Evolutionary conservation across 257 asterid genomes (phyloP), one percentile per base, ranked within the genome.

Genomic region (Paulownia fortunei): DNA sequence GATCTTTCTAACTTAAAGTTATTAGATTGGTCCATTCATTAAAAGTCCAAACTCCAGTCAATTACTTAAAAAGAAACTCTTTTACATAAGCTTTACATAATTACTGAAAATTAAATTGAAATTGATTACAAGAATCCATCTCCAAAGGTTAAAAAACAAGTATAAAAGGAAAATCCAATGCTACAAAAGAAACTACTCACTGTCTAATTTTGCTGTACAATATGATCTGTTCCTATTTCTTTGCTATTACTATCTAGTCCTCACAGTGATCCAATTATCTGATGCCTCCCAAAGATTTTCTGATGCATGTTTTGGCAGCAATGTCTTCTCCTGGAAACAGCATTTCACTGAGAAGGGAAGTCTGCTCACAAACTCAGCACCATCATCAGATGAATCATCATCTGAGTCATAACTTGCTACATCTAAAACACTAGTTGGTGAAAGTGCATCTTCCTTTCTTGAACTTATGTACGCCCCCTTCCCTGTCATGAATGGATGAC

Each of bases 211-310:
- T 44, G 16, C 67, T 82, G 75, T 79, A 74, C 83, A 82, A 61
- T 6, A 10, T 8, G 54, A 63, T 6, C 21, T 69, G 19, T 52
- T 69, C 5, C 52, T 32, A 51, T 12, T 37, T 59, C n/a, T 19
- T 60, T 10, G 12, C 81, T 39, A 41, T 47, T 19, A 34, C 81
- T 80, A 80, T 8, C 83, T 56, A 19, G 47, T 73, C 86, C 90
- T 89, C 63, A 89, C 94, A 41, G 89, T 89, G 63, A 87, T 86
- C 94, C 94, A 89, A 32, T 76, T 63, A 72, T 81, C 86, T 30
- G 86, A 79, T 62, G 81, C 79, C 8, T 84, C 87, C 3, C 55
- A 68, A 30, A 37, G 0, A 41, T 12, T 41, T 12, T 70, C 76
- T n/a, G 54, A 66, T 32, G 37, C 79, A 37, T 24, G 7, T 56